These are phyloP conservation scores for Acephala macrosclerotiorum DNA, from an alignment of 2,329 filamentous ascomycete genomes.

Conservation along the genomic window DNA sequence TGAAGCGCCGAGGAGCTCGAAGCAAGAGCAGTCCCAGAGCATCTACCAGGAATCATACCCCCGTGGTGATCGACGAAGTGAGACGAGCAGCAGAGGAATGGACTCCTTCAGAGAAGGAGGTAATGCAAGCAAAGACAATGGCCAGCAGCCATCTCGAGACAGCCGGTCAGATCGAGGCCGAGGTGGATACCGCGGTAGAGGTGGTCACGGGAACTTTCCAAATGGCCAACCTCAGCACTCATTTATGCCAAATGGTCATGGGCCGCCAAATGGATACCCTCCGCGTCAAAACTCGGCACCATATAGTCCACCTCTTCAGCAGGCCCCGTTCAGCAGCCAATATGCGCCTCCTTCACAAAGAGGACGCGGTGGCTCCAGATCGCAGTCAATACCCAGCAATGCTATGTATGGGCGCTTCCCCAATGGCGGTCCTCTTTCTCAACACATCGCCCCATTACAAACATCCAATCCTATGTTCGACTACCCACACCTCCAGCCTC, in stretches of 20 bases:
- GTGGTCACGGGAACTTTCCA: slow-evolving; percentile 45
- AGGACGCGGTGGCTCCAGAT: slow-evolving; percentile 60
- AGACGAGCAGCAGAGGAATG: slow-evolving; percentile 37
- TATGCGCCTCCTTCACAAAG: slow-evolving; percentile 46
- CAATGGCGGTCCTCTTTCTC: slow-evolving; percentile 43
- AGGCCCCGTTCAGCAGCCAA: slow-evolving; percentile 44
- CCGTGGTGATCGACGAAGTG: slow-evolving; percentile 42
- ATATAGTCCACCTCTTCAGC: slow-evolving; percentile 48
- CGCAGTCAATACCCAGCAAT: slow-evolving; percentile 67
- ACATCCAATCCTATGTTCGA: slow-evolving; percentile 62
- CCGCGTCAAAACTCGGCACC: slow-evolving; percentile 40
- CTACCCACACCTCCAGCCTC: slow-evolving; percentile 57
- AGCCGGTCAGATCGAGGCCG: slow-evolving; percentile 51
- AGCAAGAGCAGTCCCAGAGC: slow-evolving; percentile 31
- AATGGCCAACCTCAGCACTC: slow-evolving; percentile 45
- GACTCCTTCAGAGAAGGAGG: slow-evolving; percentile 42
- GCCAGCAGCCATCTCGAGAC: slow-evolving; percentile 40
- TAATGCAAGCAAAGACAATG: slow-evolving; percentile 36
- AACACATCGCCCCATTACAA: slow-evolving; percentile 51
- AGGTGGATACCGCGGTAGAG: slow-evolving; percentile 54
- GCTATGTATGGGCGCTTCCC: slow-evolving; percentile 54
- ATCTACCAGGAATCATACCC: slow-evolving; percentile 35
- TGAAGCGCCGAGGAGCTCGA: slow-evolving; percentile 34
- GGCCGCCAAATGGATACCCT: slow-evolving; percentile 40
- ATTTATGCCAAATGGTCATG: slow-evolving; percentile 49